Evolutionary conservation across 495 filamentous ascomycete species (phyloP), one percentile per base, ranked within the genome.

Genomic region (Penicillium longicatenatum): DNA sequence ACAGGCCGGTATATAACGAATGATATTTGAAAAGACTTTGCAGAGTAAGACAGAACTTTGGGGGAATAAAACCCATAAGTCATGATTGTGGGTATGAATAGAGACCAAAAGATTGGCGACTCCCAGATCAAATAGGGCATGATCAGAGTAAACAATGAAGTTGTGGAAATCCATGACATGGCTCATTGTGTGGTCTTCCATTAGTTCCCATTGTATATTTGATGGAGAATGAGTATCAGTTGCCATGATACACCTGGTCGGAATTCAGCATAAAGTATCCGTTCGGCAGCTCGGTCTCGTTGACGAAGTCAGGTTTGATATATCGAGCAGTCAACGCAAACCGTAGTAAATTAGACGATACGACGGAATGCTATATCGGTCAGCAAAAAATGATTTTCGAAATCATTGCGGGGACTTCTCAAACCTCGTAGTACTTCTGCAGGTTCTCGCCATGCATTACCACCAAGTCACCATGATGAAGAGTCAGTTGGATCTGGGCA

Each of bases 401-500:
- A 35, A 12, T n/a, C 10, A 22, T 4, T 4, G 12, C 14, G 20
- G 26, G 26, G 12, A 41, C 21, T 12, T 29, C 30, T 12, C 30
- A 0, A 19, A 49, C n/a, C 70, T 92, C 89, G 57, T 86, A 93
- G 30, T 81, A 78, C 59, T 82, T 81, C 64, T 96, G 92, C 29
- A 96, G 83, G 2, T 75, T 65, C 0, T 74, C 74, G 0, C 91
- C 92, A 63, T 91, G 83, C 92, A 96, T 96, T 3, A 95, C 79
- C 24, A 95, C 79, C 45, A 93, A 77, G 64, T 95, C 91, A 0
- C 92, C 92, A 67, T 96, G 92, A 30, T 81, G 68, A 30, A 96
- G 78, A 1, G 70, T 62, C 48, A 75, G 64, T n/a, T 66, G 70
- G 16, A 81, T 63, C 6, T 55, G 39, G 4, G 58, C 55, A 1